These are phyloP conservation scores for Ceriops decandra DNA, from an alignment of 345 rosid species.

Conservation along the genomic window DNA sequence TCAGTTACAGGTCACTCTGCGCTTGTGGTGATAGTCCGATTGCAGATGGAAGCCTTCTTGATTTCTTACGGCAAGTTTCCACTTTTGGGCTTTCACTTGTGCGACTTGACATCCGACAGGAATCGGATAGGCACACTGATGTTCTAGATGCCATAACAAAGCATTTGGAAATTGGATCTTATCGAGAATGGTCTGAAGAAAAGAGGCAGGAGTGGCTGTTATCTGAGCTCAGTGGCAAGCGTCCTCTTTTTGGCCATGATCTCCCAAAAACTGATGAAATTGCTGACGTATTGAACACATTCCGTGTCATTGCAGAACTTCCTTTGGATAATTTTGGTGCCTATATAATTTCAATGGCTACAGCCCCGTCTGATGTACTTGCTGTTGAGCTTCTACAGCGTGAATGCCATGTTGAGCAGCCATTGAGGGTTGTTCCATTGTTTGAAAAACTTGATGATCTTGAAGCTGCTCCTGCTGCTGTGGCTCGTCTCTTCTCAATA, in stretches of 20 bases:
- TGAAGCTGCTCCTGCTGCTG: constrained; percentile 94
- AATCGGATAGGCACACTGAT: constrained; percentile 95
- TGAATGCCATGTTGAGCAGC: constrained; percentile 82
- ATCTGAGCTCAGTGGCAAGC: constrained; percentile 64
- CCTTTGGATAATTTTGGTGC: constrained; percentile 35
- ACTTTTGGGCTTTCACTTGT: constrained; percentile 96
- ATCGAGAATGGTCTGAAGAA: constrained; percentile 88
- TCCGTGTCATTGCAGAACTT: constrained; percentile 35
- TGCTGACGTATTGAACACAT: constrained; percentile 35
- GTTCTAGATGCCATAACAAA: constrained; percentile 87
- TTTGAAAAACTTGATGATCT: constrained; percentile 98
- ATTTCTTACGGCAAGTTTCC: constrained; percentile 95
- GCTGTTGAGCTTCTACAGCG: constrained; percentile 85
- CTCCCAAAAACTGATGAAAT: constrained; percentile 93
- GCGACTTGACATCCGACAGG: constrained; percentile 93
- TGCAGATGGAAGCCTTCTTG: constrained; percentile 99
- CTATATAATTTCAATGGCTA: constrained; percentile 37
- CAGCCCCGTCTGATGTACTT: constrained; percentile 34
- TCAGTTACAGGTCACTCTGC: constrained; percentile 89
- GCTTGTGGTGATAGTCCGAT: constrained; percentile 86
- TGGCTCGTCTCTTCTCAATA: constrained; percentile 82
- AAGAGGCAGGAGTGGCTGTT: constrained; percentile 85
- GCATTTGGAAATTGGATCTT: constrained; percentile 83
- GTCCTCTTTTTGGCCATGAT: constrained; percentile 69
- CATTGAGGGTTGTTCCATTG: constrained; percentile 94